These are phyloP conservation scores for Beta vulgaris DNA, from an alignment of 148 eudicot species.

Conservation along the genomic window DNA sequence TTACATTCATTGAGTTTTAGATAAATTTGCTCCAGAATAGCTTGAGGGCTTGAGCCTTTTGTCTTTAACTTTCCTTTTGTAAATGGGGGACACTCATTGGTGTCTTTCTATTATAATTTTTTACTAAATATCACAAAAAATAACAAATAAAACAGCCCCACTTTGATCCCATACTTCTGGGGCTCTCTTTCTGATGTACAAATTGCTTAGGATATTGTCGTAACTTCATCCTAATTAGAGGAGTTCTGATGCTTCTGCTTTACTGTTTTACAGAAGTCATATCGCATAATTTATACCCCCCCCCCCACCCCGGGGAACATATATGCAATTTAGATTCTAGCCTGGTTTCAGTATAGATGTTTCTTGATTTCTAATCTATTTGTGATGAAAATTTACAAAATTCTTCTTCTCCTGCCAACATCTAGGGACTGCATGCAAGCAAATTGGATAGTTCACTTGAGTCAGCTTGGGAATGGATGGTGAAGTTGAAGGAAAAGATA, in stretches of 20 bases:
- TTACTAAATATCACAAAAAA: too few species aligned
- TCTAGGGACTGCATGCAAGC: slow-evolving; percentile 65
- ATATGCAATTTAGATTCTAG: background rate
- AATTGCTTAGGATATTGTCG: background rate
- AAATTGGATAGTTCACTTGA: slow-evolving; percentile 59
- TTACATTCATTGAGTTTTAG: too few species aligned
- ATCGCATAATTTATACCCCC: too few species aligned
- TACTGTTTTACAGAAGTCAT: too few species aligned
- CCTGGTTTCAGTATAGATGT: background rate
- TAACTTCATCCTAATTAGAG: background rate
- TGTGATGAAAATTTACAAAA: background rate
- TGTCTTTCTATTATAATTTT: too few species aligned
- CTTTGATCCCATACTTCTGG: too few species aligned
- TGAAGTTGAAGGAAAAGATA: slow-evolving; percentile 77
- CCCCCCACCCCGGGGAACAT: background rate
- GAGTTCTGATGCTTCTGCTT: background rate
- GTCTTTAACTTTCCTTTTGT: too few species aligned
- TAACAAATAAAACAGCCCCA: too few species aligned
- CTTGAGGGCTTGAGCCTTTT: too few species aligned
- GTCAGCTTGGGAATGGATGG: slow-evolving; percentile 75
- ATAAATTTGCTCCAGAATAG: too few species aligned
- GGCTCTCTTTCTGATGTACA: background rate
- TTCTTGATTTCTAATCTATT: background rate
- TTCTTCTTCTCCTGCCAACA: background rate
- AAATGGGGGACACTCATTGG: too few species aligned